Evolutionary conservation across 371 early-diverging fungal species (phyloP), one percentile per base, ranked within the genome.

Genomic region (Mucor circinelloides): DNA sequence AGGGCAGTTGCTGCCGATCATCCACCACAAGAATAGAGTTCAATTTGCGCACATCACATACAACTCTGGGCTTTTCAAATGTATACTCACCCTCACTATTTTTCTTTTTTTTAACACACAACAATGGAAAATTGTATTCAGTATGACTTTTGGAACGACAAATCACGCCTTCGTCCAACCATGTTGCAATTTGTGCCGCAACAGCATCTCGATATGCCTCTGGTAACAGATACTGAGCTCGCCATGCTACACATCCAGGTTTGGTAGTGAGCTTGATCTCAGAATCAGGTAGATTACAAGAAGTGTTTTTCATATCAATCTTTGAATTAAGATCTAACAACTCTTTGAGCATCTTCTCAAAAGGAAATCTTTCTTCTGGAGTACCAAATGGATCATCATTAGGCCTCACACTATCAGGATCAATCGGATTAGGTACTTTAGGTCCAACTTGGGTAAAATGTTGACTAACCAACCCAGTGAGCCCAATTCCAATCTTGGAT

Each of bases 271-370:
- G 27, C 23, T 6, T 6, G 0, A 66, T 44, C 5, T 52, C 38
- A 5, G 54, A 34, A 28, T 54, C 60, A 38, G 66, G 66, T 19
- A 66, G 30, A 54, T 50, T 66, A 15, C 66, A 66, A 21, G 59
- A 36, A 6, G 54, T 58, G 28, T 48, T 46, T 10, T 55, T 57
- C 3, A 58, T 25, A 25, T 59, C 52, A 48, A 65, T 58, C 23
- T 32, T 23, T 8, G 58, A 31, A 34, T 65, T 58, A 0, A 10
- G 38, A 8, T 58, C 13, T 17, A 65, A 27, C 13, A 58, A 34
- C 4, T 32, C 31, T 15, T 65, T 9, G 9, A 58, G n/a, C 17
- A 15, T 34, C 0, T 19, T 10, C 3, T 31, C 21, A 27, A 65
- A 46, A 17, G 9, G 6, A 9, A 50, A 1, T 17, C 66, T 17